A percentile compares a stretch with the other conserved stretches of the same genome.
Conservation (phyloP, 1,284 basidiomycete genomes). For the Veloboletus limbatus region DNA sequence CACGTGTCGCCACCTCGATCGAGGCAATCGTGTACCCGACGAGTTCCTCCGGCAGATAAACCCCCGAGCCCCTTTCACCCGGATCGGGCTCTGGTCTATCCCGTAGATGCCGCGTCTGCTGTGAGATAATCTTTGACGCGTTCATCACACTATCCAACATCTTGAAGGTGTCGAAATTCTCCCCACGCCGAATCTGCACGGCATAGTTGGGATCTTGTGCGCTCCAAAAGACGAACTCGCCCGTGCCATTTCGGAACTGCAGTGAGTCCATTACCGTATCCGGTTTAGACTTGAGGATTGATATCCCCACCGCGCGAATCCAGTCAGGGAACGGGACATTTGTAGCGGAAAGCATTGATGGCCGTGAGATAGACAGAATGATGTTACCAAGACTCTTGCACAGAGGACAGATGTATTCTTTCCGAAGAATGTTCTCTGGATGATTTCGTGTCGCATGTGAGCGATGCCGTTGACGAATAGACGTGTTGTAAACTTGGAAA, state of each 20-base stretch:
- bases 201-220: slow-evolving; percentile 72
- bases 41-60: slow-evolving; percentile 88
- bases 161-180: slow-evolving; percentile 59
- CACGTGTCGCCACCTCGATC: slow-evolving; percentile 81
- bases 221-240: slow-evolving; percentile 83
- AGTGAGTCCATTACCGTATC: slow-evolving; percentile 66
- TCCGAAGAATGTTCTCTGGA: slow-evolving; percentile 88
- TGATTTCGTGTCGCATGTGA: slow-evolving; percentile 92
- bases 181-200: slow-evolving; percentile 49
- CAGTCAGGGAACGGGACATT: slow-evolving; percentile 70
- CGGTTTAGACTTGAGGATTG: slow-evolving; percentile 75
- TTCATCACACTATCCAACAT: slow-evolving; percentile 79
- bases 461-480: slow-evolving; percentile 86
- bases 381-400: slow-evolving; percentile 98
- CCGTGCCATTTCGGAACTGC: slow-evolving; percentile 73
- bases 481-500: slow-evolving; percentile 87
- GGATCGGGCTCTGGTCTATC: slow-evolving; percentile 71
- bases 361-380: slow-evolving; percentile 76
- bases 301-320: slow-evolving; percentile 78
- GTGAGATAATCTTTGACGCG: slow-evolving; percentile 65
- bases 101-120: slow-evolving; percentile 71
- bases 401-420: slow-evolving; percentile 97
- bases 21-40: slow-evolving; percentile 84
- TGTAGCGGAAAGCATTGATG: slow-evolving; percentile 47
- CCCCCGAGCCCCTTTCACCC: slow-evolving; percentile 69